Evolutionary conservation across 768 basidiomycete genomes (phyloP).

Genomic region (Steccherinum ochraceum): DNA sequence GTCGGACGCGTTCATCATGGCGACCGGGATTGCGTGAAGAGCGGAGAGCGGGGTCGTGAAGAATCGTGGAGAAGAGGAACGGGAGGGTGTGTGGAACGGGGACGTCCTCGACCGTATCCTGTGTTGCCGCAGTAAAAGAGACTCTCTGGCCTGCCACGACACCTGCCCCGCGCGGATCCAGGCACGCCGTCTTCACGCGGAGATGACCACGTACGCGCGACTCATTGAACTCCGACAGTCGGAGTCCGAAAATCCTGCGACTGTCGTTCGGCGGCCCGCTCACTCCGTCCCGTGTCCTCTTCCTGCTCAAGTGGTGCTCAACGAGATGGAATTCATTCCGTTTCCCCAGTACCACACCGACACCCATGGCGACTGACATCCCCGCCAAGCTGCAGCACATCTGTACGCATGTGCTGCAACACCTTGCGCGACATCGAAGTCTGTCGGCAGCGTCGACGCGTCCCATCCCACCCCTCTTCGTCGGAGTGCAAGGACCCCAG

Average conservation of each 20-base stretch:
- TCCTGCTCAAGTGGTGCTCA: too few species aligned
- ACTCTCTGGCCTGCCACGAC: conserved; percentile 5
- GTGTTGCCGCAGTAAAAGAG: too few species aligned
- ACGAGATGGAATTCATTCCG: not conserved
- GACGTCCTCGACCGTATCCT: too few species aligned
- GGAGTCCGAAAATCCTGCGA: too few species aligned
- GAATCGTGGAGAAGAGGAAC: conserved; percentile 1
- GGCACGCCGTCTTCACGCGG: too few species aligned
- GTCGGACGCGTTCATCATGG: conserved; percentile 24
- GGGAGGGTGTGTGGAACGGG: not conserved
- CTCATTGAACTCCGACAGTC: too few species aligned
- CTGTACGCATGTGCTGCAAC: conserved; percentile 30
- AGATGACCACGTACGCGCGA: too few species aligned
- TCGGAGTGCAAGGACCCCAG: conserved; percentile 90
- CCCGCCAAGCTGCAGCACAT: conserved; percentile 33
- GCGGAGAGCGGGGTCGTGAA: not conserved
- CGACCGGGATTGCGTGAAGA: not conserved
- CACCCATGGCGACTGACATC: conserved; percentile 5
- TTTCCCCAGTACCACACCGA: not conserved
- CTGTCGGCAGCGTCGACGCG: not conserved
- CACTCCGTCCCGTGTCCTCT: too few species aligned
- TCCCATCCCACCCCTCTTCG: conserved; percentile 55
- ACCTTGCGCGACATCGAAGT: conserved; percentile 27
- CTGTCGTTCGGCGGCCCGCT: conserved; percentile 7
- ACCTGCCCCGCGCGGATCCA: too few species aligned